Evolutionary conservation across 768 basidiomycete genomes (phyloP).

Genomic region (Melanogaster broomeanus): DNA sequence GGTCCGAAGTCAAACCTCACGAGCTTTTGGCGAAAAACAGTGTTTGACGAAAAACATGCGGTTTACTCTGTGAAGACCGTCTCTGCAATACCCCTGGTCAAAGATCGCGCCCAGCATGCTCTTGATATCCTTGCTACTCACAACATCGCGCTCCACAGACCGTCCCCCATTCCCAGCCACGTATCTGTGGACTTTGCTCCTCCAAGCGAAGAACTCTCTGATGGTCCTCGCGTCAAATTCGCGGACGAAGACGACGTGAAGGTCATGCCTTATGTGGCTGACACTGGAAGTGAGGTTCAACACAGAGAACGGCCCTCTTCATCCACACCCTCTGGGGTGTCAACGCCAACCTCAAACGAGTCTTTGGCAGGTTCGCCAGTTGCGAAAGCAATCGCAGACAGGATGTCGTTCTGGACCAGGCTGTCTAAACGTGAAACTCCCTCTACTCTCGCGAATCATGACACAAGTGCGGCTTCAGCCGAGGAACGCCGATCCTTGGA

Average conservation of each 20-base stretch:
- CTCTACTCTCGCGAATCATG: conserved; percentile 12
- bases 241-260: conserved; percentile 47
- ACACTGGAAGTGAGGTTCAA: not conserved
- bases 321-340: conserved; percentile 49
- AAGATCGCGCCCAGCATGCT: conserved; percentile 57
- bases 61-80: conserved; percentile 73
- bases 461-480: conserved; percentile 7
- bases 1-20: conserved; percentile 5
- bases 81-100: conserved; percentile 68
- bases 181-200: conserved; percentile 22
- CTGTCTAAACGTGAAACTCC: conserved; percentile 48
- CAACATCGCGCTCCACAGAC: conserved; percentile 44
- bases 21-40: conserved; percentile 37
- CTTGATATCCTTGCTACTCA: conserved; percentile 55
- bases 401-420: conserved; percentile 76
- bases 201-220: conserved; percentile 6
- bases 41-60: conserved; percentile 60
- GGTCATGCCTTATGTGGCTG: conserved; percentile 40
- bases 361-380: conserved; percentile 50
- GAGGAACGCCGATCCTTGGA: conserved; percentile 30
- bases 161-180: conserved; percentile 43
- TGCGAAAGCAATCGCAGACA: conserved; percentile 60
- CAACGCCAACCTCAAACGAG: conserved; percentile 52
- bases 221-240: conserved; percentile 53
- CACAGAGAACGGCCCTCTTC: conserved; percentile 10